Conservation (phyloP, 495 filamentous ascomycete species). For the Penicillium pancosmium region DNA sequence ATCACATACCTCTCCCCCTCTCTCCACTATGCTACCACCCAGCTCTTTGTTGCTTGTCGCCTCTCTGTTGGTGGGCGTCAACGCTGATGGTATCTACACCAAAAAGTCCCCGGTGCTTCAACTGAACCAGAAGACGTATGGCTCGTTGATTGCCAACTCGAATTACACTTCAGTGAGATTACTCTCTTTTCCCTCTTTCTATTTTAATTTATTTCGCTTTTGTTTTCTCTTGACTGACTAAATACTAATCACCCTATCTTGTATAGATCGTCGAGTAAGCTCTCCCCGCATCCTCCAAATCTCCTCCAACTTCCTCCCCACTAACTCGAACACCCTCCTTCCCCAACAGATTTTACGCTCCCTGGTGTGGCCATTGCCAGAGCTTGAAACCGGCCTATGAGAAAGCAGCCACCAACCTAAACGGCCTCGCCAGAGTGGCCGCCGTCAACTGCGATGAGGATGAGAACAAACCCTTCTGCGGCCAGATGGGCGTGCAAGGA, state of each 20-base stretch:
- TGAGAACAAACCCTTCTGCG: slow-evolving; percentile 86
- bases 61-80: slow-evolving; percentile 59
- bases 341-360: slow-evolving; percentile 78
- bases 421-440: slow-evolving; percentile 89
- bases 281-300: slow-evolving; percentile 19
- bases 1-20: slow-evolving; percentile 12
- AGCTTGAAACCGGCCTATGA: slow-evolving; percentile 95
- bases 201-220: neutral
- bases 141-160: slow-evolving; percentile 81
- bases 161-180: slow-evolving; percentile 84
- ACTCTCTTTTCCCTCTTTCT: neutral
- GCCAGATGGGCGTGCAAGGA: slow-evolving; percentile 85
- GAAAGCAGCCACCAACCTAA: slow-evolving; percentile 85
- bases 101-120: slow-evolving; percentile 89
- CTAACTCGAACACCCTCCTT: slow-evolving; percentile 22
- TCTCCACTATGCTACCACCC: slow-evolving; percentile 27
- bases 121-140: slow-evolving; percentile 81
- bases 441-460: slow-evolving; percentile 97
- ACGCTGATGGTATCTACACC: slow-evolving; percentile 75
- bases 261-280: slow-evolving; percentile 70
- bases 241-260: neutral
- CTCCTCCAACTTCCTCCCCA: slow-evolving; percentile 3
- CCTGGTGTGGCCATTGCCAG: slow-evolving; percentile 96
- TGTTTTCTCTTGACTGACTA: no score
- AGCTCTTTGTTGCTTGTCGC: slow-evolving; percentile 43